Evolutionary conservation across 2,329 filamentous ascomycete genomes (phyloP), one percentile per base, ranked within the genome.

Genomic region (Fusarium metavorans): DNA sequence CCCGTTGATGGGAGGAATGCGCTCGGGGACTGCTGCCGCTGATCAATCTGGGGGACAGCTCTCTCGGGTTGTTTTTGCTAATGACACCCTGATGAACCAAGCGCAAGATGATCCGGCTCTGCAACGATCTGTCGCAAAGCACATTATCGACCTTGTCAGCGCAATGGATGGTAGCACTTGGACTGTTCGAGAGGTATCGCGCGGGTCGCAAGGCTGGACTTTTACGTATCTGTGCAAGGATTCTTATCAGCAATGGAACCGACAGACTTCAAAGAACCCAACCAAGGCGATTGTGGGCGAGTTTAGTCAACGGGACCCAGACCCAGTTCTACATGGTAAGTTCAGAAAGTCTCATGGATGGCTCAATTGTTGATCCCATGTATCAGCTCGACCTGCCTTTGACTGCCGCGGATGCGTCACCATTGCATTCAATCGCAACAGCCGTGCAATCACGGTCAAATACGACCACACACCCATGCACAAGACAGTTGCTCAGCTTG

Each of bases 391-490:
- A 16, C 89, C 89, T 61, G 89, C 89, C 0, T 91, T 90, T 72
- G 88, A 91, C 74, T 91, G 89, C 68, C 85, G 87, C 41, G 89
- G 89, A 20, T 82, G 83, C 1, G 78, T 91, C 20, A 83, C 80
- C 3, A 83, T 91, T 50, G 78, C 83, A 1, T 91, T 91, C 71
- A 84, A 85, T 8, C 86, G 85, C 64, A 83, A 82, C 27, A 84
- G 81, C 34, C 85, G 86, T 35, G 80, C 83, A 10, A 86, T 91
- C 43, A 83, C 85, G 13, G 82, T 91, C 64, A 87, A 87, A 67
- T 90, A 91, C 74, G 85, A 88, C 35, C 89, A 91, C 74, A 89
- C 86, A 0, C 87, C 86, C 5, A 76, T 91, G n/a, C 89, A 91
- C 78, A 87, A 84, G 76, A 89, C 88, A 0, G 88, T 91, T 6